Base-by-base conservation (phyloP, 2,329 filamentous ascomycete species). In the Aspergillus sojae region DNA sequence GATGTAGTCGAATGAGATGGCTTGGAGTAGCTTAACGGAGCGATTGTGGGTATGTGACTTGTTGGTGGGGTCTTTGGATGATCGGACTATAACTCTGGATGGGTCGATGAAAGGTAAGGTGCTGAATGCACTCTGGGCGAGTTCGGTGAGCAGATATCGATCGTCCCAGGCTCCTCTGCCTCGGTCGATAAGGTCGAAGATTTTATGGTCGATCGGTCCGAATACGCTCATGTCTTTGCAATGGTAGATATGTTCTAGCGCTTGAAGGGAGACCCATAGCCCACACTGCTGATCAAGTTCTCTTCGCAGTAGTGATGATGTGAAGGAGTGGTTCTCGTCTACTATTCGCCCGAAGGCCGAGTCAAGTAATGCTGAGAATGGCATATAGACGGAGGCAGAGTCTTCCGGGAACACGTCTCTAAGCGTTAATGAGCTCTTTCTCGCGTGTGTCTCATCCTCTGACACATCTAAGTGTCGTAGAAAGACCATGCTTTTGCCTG, bases 401-500 rank as follows among this genome's bases (percentile, higher is more conserved):
- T 78, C 39, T 79, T 83, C 65, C 83, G 84, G 58, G 66, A 63
- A 68, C 58, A 74, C 64, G 63, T 75, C 48, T 64, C 77, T 62
- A 61, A 74, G 72, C 60, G 71, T 58, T 68, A 77, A 54, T 64
- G 74, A 62, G 66, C 70, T 72, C 55, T 56, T 77, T 70, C 56
- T 81, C 75, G 64, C 85, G 11, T 60, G 43, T n/a, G 72, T 68
- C 2, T 71, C 32, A 16, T 58, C 62, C n/a, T 73, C 70, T 5
- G 70, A 60, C 82, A 61, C 84, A 82, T 46, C 88, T 12, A 97
- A 82, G 55, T 90, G 86, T 64, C 89, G 89, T n/a, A 97, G 80
- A 52, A 97, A 90, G 1, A 95, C 87, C 61, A 95, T 89, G 70
- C 91, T 96, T 77, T 97, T 97, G 0, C 94, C 94, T 1, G 92